Evolutionary conservation across 805 yeast species (phyloP), one percentile per base, ranked within the genome.

Genomic region (Saccharomycopsis fermentans): DNA sequence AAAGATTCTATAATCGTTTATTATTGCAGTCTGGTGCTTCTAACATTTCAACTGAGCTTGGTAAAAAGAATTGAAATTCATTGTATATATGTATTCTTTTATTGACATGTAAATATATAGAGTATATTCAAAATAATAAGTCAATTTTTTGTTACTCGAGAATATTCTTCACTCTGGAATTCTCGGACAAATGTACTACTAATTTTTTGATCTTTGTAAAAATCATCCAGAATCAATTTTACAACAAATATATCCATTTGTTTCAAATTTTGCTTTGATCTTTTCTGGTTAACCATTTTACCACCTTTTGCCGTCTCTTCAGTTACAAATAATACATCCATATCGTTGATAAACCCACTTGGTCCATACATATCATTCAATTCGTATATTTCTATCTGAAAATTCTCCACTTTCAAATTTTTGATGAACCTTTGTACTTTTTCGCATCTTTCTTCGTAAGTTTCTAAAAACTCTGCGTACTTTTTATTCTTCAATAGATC

Each of bases 291-390:
- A 51, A 94, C 85, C 58, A 75, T 74, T 0, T 73, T 79, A 0
- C 88, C 98, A 1, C 98, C 98, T 9, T 76, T 68, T 0, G 76
- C 71, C 0, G 97, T 86, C 66, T 94, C 99, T 51, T 81, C 76
- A 63, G 96, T 88, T 2, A 94, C 82, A 0, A 92, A 83, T 47
- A 94, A 75, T 0, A 90, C 86, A 63, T 91, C 87, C 43, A 94
- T 88, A 54, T 82, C 84, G 14, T 77, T 76, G 1, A 86, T 77
- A 12, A 79, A 77, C 0, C 90, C 96, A 0, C 99, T 90, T 3
- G 98, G 99, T 0, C 99, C 99, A 71, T 95, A 90, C 0, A 91
- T 79, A 68, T 94, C 98, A 60, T 83, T 78, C 52, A 94, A 83
- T 63, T 85, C 81, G 55, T 78, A 79, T 1, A 85, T 72, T 32